A percentile compares a stretch with the other conserved stretches of the same genome.
Conservation (phyloP, 768 basidiomycete species). For the Boletus reticulatus region DNA sequence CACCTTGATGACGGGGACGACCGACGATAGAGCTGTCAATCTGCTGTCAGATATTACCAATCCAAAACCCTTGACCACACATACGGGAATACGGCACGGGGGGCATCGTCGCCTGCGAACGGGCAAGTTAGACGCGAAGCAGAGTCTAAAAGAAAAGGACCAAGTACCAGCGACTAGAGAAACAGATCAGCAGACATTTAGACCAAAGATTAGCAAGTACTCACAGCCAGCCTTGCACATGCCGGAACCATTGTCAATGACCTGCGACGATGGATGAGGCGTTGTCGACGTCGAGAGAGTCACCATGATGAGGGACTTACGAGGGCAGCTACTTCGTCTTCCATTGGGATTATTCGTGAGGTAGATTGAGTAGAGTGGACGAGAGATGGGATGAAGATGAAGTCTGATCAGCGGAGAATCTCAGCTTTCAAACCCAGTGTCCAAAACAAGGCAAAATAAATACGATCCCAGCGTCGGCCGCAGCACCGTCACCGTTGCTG, state of each 20-base stretch:
- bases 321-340: constrained; percentile 64
- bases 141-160: neutral
- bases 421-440: constrained; percentile 19
- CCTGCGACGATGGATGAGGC: constrained; percentile 38
- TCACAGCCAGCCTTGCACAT: constrained; percentile 99
- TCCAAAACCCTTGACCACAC: constrained; percentile 33
- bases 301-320: constrained; percentile 25
- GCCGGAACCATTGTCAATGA: constrained; percentile 94
- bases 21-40: constrained; percentile 80
- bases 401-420: constrained; percentile 22
- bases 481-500: neutral
- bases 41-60: constrained; percentile 10
- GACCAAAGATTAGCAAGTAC: constrained; percentile 33
- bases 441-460: constrained; percentile 23
- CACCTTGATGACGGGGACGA: constrained; percentile 90
- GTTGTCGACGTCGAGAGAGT: neutral
- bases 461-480: neutral
- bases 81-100: constrained; percentile 93
- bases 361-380: constrained; percentile 19
- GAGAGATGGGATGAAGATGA: constrained; percentile 19
- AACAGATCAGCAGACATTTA: constrained; percentile 18
- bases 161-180: constrained; percentile 60
- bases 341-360: constrained; percentile 41
- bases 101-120: constrained; percentile 77
- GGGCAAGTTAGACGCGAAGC: constrained; percentile 3